Evolutionary conservation across 2,329 filamentous ascomycete genomes (phyloP), one percentile per base, ranked within the genome.

Genomic region (Rhinocladiella mackenziei): DNA sequence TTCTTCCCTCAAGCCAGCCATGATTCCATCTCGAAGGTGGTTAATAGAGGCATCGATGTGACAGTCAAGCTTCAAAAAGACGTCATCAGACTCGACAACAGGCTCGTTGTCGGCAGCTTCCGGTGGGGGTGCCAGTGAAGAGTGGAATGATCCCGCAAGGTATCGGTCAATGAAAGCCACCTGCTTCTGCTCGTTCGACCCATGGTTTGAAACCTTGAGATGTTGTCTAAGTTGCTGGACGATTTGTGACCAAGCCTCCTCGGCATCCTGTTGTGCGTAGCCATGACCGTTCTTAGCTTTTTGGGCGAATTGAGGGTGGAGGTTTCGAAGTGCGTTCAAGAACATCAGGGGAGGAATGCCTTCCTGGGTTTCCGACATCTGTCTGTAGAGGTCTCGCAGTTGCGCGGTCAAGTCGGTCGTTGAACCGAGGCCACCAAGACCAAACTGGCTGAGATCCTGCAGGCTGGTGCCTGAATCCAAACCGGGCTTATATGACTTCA

Each of bases 241-340:
- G 50, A 98, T 94, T 63, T 97, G 91, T 14, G 91, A 92, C 89
- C 91, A 98, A 34, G 91, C 92, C 66, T 98, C 92, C 66, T 98
- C 92, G 1, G 92, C 92, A 70, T 98, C 92, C 68, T 98, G 92
- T 67, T 98, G 92, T n/a, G 92, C 89, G 61, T 84, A 97, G 5
- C 86, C 89, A 45, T 83, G 75, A 15, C 87, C 86, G 22, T 83
- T 83, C 63, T 86, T 89, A 43, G 88, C 80, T 60, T 80, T 84
- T 68, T 98, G 89, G 8, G 88, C 89, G 62, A 98, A 98, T 62
- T 97, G 92, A 7, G 92, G 92, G 61, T 87, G 96, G 1, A 81
- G 76, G 19, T 74, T 74, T 49, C 91, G 83, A 11, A 98, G 76
- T 3, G 88, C 79, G 57, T 81, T 82, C 48, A 98, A 74, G 59